These are phyloP conservation scores for Furcasterigmium furcatum DNA, from an alignment of 2,329 filamentous ascomycete genomes.

Conservation along the genomic window DNA sequence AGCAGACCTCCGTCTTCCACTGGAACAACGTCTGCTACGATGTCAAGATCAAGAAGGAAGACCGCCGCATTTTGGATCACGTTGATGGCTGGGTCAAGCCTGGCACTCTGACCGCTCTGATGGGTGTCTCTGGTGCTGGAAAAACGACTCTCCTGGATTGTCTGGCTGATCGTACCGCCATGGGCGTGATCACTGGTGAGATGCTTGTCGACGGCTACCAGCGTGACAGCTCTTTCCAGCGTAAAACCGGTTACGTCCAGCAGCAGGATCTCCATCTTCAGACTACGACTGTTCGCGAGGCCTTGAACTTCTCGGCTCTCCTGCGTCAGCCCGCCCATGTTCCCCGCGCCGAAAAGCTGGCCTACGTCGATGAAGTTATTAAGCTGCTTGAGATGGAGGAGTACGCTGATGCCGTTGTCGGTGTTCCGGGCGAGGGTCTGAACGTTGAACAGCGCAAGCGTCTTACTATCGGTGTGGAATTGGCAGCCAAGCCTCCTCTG, in stretches of 20 bases:
- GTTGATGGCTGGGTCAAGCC: slow-evolving; percentile 95
- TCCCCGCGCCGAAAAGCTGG: slow-evolving; percentile 73
- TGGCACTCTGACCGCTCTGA: slow-evolving; percentile 82
- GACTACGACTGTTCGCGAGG: slow-evolving; percentile 84
- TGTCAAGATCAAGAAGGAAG: slow-evolving; percentile 73
- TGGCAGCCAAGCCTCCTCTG: slow-evolving; percentile 86
- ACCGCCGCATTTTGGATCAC: slow-evolving; percentile 74
- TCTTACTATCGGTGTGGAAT: slow-evolving; percentile 92
- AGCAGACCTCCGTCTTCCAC: slow-evolving; percentile 75
- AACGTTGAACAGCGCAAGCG: slow-evolving; percentile 71
- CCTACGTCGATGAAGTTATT: slow-evolving; percentile 88
- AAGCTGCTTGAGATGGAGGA: slow-evolving; percentile 86
- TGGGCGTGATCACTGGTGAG: slow-evolving; percentile 84
- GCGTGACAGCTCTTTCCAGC: slow-evolving; percentile 80
- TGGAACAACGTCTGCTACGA: slow-evolving; percentile 81
- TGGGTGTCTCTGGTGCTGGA: slow-evolving; percentile 90
- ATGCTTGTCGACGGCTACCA: slow-evolving; percentile 67
- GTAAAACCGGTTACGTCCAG: slow-evolving; percentile 88
- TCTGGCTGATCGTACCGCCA: slow-evolving; percentile 79
- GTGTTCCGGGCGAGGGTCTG: slow-evolving; percentile 83
- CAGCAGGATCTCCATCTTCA: slow-evolving; percentile 88
- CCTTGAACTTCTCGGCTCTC: slow-evolving; percentile 79
- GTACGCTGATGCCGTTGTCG: slow-evolving; percentile 87
- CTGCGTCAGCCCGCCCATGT: slow-evolving; percentile 78
- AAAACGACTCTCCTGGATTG: slow-evolving; percentile 90